Evolutionary conservation across 305 asterid genomes (phyloP), one percentile per base, ranked within the genome.

Genomic region (Fraxinus sp.): DNA sequence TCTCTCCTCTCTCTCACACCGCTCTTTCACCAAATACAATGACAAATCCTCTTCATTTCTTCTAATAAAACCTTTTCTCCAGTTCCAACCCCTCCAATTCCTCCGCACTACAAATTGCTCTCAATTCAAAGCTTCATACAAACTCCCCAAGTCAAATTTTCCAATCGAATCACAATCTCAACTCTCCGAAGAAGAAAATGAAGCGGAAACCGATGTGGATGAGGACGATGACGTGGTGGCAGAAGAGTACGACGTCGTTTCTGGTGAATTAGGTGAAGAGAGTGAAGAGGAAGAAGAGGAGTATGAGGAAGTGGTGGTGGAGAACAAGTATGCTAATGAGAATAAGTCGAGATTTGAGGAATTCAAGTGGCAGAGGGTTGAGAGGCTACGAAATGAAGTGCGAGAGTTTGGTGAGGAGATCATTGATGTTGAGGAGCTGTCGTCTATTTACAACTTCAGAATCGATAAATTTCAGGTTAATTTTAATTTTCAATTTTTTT

Each of bases 391-490:
- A 72, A 92, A 88, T 41, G 99, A 94, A 52, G 98, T 94, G 83
- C 90, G 92, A 57, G 99, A 94, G 92, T 94, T 91, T 57, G 99
- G 99, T 20, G 97, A 91, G 79, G 94, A 83, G 57, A 94, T 97
- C 85, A 86, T 97, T 30, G 96, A 94, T 80, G 94, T 87, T 30
- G 93, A 94, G 80, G 98, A 97, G 84, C 92, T 97, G 78, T 91
- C 98, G 20, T 97, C 99, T 49, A 64, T 97, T 88, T 94, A 93
- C 87, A 59, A 86, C 84, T 97, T 97, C 89, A 88, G 98, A 81
- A 97, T 97, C 57, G 99, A 97, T 88, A 97, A 94, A 87, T 97
- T 97, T 84, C 99, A 97, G 99, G 99, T 93, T 46, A 35, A 36
- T 36, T 11, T 7, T 33, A 35, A 36, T 30, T 7, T 24, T 76